A percentile compares a stretch with the other conserved stretches of the same genome.
phyloP scores from a whole-genome alignment of 1,284 basidiomycete genomes.

The Malassezia sympodialis region DNA sequence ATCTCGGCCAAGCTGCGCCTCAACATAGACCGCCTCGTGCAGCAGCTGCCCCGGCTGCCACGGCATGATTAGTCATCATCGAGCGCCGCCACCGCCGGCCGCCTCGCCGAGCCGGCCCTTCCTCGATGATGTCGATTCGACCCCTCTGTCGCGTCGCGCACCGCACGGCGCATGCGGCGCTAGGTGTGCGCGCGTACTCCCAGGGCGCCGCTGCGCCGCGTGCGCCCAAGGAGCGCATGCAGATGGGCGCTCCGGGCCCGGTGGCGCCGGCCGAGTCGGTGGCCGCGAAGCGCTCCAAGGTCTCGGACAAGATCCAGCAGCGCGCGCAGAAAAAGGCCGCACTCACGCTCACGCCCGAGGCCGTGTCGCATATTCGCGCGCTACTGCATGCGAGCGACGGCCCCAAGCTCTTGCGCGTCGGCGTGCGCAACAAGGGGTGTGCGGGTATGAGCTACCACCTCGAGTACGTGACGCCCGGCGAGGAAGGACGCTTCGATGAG shows the following conservation, averaged over 20 bases:
- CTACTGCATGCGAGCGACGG: constrained; percentile 64
- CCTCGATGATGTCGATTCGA: background rate
- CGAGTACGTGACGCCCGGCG: constrained; percentile 63
- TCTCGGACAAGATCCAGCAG: constrained; percentile 13
- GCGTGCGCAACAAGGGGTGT: constrained; percentile 96
- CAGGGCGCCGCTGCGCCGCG: background rate
- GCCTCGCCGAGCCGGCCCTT: background rate
- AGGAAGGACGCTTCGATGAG: constrained; percentile 84
- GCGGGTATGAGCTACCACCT: constrained; percentile 94
- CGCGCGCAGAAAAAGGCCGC: constrained; percentile 16
- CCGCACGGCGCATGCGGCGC: background rate
- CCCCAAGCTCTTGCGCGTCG: constrained; percentile 84
- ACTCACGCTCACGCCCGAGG: constrained; percentile 57
- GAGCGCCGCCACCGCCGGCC: background rate
- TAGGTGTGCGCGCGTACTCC: background rate
- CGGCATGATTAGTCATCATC: background rate
- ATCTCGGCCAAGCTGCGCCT: constrained; percentile 6
- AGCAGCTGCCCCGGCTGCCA: background rate
- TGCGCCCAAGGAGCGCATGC: background rate
- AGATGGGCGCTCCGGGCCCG: background rate
- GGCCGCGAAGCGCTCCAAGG: constrained; percentile 2
- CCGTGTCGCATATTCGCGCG: constrained; percentile 53
- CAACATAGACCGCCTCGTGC: constrained; percentile 10
- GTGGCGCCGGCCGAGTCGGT: background rate
- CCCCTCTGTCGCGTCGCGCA: background rate